A percentile compares a stretch with the other conserved stretches of the same genome.
Conservation (phyloP, 2,329 filamentous ascomycete genomes). For the Fusarium denticulatum region DNA sequence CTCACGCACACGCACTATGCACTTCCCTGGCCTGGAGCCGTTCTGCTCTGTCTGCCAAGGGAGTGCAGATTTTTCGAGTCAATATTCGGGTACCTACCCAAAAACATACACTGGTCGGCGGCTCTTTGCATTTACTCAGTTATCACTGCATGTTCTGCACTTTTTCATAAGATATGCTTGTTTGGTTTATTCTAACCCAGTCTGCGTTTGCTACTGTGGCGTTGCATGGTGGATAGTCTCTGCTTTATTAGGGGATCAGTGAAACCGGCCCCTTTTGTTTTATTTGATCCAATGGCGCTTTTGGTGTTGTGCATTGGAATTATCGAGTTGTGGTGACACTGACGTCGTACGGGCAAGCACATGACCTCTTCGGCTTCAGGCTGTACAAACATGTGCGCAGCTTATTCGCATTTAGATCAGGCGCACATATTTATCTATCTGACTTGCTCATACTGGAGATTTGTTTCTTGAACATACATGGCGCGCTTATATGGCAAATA, state of each 20-base stretch:
- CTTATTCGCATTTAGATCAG: constrained; percentile 30
- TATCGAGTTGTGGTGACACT: constrained; percentile 17
- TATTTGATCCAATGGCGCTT: constrained; percentile 1
- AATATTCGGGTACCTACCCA: constrained; percentile 1
- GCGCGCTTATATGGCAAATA: constrained; percentile 31
- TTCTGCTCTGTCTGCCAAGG: neutral
- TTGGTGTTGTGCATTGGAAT: constrained; percentile 4
- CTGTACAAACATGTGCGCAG: constrained; percentile 15
- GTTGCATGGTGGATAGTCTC: constrained; percentile 8
- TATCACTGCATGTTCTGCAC: neutral
- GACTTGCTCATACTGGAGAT: constrained; percentile 19
- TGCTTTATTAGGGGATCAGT: neutral
- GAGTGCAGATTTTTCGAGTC: neutral
- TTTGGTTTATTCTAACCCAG: neutral
- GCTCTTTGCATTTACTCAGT: constrained; percentile 29
- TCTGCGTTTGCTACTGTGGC: constrained; percentile 8
- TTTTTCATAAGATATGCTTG: neutral
- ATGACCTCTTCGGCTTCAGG: constrained; percentile 10
- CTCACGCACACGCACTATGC: neutral
- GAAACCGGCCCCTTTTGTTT: neutral
- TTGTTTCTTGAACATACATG: constrained; percentile 29
- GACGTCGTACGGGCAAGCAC: constrained; percentile 15
- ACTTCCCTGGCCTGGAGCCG: neutral
- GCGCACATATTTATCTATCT: constrained; percentile 11
- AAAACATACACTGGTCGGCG: constrained; percentile 25